These are phyloP conservation scores for Gastrodia elata DNA, from an alignment of 106 monocot species.

Conservation along the genomic window DNA sequence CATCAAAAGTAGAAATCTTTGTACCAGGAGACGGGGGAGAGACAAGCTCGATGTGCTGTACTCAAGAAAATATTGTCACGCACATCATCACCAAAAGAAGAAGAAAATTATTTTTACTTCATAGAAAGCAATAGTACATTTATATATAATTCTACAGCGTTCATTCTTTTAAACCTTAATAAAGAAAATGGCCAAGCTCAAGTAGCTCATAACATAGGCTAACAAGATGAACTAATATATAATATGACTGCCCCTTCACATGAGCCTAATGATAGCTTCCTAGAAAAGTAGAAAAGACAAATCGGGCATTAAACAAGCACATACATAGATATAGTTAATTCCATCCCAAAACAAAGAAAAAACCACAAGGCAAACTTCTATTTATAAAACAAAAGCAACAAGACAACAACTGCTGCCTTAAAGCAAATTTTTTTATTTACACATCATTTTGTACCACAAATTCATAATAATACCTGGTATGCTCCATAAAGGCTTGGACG, in stretches of 20 bases:
- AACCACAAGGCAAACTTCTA: neutral
- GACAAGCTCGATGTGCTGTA: conserved; percentile 95
- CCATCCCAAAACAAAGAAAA: neutral
- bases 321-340: neutral
- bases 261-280: neutral
- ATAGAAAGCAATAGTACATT: neutral
- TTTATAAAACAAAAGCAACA: neutral
- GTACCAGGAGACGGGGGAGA: conserved; percentile 58
- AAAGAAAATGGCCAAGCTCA: no score
- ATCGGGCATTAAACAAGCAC: neutral
- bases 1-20: conserved; percentile 61
- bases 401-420: neutral
- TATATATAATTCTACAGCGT: no score
- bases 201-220: no score
- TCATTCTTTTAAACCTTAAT: neutral
- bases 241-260: neutral
- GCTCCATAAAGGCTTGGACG: conserved; percentile 92
- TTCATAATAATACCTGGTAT: conserved; percentile 65
- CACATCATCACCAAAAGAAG: neutral
- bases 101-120: neutral
- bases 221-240: neutral
- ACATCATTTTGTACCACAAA: neutral
- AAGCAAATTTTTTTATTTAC: neutral
- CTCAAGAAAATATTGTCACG: neutral
- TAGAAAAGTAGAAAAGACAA: no score